Evolutionary conservation across 805 yeast genomes (phyloP), one percentile per base, ranked within the genome.

Genomic region (Nakazawaea pomicola): DNA sequence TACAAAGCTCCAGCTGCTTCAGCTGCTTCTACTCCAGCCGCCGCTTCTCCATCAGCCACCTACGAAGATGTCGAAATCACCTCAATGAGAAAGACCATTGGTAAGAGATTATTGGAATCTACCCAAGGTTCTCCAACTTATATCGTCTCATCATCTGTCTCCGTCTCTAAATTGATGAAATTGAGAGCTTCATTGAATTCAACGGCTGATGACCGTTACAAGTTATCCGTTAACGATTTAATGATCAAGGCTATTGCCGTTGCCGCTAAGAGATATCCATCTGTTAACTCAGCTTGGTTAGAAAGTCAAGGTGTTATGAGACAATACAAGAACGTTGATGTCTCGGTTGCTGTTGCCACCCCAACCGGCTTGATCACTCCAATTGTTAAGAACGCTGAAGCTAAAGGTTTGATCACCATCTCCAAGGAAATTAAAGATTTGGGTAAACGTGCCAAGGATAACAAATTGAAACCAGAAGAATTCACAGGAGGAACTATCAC

Each of bases 401-500:
- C 82, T 45, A 87, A 83, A 74, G 99, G 99, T 32, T 76, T 93
- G 47, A 76, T 80, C 42, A 57, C 79, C 27, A 93, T 93, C 58
- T 91, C 98, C 32, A 62, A 64, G 46, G 87, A 83, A 61, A 77
- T 87, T 57, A 93, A 93, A 74, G 96, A 84, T 54, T 76, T 93
- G 53, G 98, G 96, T 53, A 85, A 85, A 75, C 87, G 93, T 68
- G 99, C 99, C 47, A 89, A 91, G 68, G 88, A 75, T 46, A 89
- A 88, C 68, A 93, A 91, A 74, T 80, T 93, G 63, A 60, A 68
- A 51, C 99, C 99, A 49, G 95, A 88, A 65, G 99, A 93, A 72
- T 93, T 85, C 82, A 96, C 88, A 76, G 99, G 99, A 57, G 99
- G 99, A 61, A 90, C 99, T 54, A 87, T 93, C 65, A 89, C 97